phyloP scores from a whole-genome alignment of 2,329 filamentous ascomycete species.

The Stagonosporopsis chrysanthemi region DNA sequence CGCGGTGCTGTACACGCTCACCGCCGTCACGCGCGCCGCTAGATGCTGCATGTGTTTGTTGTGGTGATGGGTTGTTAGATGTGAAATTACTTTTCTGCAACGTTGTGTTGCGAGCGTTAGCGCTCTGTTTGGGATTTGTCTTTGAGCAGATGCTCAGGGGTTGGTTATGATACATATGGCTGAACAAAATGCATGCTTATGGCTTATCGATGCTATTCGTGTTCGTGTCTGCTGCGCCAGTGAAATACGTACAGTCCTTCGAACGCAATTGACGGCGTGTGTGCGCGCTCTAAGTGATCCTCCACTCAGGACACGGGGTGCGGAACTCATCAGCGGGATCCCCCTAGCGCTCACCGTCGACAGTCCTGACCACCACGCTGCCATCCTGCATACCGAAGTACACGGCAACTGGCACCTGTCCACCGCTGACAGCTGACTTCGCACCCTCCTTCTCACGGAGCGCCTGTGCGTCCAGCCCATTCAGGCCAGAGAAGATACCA shows the following conservation, averaged over 20 bases:
- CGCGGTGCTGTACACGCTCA: conserved; percentile 9
- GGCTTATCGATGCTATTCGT: background rate
- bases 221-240: background rate
- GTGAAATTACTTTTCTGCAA: conserved; percentile 13
- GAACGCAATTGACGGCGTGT: background rate
- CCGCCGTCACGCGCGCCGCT: conserved; percentile 16
- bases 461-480: conserved; percentile 72
- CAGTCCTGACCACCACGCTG: conserved; percentile 50
- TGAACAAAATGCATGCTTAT: conserved; percentile 9
- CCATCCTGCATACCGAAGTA: conserved; percentile 89
- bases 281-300: background rate
- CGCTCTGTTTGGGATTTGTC: conserved; percentile 18
- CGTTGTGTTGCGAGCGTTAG: conserved; percentile 9
- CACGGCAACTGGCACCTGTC: conserved; percentile 89
- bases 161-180: conserved; percentile 8
- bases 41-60: background rate
- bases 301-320: background rate
- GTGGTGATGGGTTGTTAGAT: background rate
- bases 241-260: background rate
- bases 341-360: conserved; percentile 34
- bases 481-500: conserved; percentile 84
- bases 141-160: conserved; percentile 9
- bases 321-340: background rate
- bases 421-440: conserved; percentile 57
- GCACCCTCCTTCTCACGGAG: conserved; percentile 44